Evolutionary conservation across 352 stramenopile species (phyloP).

Genomic region (Globisporangium viniferum): DNA sequence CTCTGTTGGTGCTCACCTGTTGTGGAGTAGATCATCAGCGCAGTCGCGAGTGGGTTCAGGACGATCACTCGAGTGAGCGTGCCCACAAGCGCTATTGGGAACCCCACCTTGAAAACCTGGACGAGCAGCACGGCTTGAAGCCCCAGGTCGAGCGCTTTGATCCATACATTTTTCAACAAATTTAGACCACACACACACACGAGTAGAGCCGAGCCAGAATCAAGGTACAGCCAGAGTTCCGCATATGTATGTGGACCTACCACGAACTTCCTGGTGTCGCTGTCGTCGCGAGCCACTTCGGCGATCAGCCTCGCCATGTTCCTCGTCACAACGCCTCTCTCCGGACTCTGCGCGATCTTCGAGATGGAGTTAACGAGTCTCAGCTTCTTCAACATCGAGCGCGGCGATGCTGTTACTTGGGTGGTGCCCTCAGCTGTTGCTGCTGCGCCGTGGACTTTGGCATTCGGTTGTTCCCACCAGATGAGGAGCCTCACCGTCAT

Average conservation of each 20-base stretch:
- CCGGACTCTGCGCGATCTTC: background rate
- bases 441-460: background rate
- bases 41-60: background rate
- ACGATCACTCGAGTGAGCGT: background rate
- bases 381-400: background rate
- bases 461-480: background rate
- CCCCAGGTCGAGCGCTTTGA: constrained; percentile 5
- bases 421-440: background rate
- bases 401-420: background rate
- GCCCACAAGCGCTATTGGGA: background rate
- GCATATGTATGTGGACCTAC: background rate
- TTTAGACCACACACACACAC: background rate
- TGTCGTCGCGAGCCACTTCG: background rate
- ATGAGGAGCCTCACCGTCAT: constrained; percentile 9
- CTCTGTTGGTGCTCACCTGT: background rate
- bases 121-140: background rate
- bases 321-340: background rate
- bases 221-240: no score
- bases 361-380: background rate
- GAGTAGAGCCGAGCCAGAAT: background rate
- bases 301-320: background rate
- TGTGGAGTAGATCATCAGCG: background rate
- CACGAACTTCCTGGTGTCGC: background rate
- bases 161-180: background rate
- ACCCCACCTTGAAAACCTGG: background rate